Evolutionary conservation across 1,284 basidiomycete species (phyloP).

Genomic region (Coniophora puteana): DNA sequence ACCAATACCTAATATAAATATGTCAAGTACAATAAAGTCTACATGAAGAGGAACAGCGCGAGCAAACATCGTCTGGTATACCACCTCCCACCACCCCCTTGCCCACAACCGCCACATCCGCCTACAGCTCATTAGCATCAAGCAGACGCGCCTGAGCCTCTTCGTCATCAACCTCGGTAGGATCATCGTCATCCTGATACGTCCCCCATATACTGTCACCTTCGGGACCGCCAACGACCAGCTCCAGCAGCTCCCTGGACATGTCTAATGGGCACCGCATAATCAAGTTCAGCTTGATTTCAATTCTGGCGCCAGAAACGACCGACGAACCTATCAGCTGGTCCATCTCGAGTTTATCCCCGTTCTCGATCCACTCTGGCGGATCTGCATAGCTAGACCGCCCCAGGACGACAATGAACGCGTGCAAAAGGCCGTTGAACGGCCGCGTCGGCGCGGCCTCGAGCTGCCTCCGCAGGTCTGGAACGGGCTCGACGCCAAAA

Average conservation of each 20-base stretch:
- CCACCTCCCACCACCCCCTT: not conserved
- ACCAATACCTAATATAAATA: no score
- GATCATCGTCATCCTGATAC: constrained; percentile 51
- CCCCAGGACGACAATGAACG: constrained; percentile 75
- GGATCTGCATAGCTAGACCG: constrained; percentile 68
- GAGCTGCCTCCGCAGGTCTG: constrained; percentile 54
- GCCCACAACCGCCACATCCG: not conserved
- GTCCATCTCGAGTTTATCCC: constrained; percentile 43
- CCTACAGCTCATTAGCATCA: constrained; percentile 5
- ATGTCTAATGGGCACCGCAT: constrained; percentile 43
- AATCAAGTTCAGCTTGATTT: constrained; percentile 6
- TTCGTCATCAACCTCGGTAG: constrained; percentile 44
- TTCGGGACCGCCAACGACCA: constrained; percentile 74
- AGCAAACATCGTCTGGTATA: not conserved
- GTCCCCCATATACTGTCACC: constrained; percentile 68
- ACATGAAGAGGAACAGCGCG: no score
- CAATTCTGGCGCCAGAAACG: no score
- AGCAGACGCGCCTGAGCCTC: constrained; percentile 23
- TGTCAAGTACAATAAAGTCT: no score
- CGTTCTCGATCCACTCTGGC: constrained; percentile 54
- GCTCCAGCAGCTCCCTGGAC: constrained; percentile 65
- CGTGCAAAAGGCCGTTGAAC: constrained; percentile 70
- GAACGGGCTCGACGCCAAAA: constrained; percentile 38
- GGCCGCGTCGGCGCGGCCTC: constrained; percentile 44
- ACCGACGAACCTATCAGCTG: constrained; percentile 48